Evolutionary conservation across 208 protist genomes (phyloP).

Genomic region (Trypanosoma mega): DNA sequence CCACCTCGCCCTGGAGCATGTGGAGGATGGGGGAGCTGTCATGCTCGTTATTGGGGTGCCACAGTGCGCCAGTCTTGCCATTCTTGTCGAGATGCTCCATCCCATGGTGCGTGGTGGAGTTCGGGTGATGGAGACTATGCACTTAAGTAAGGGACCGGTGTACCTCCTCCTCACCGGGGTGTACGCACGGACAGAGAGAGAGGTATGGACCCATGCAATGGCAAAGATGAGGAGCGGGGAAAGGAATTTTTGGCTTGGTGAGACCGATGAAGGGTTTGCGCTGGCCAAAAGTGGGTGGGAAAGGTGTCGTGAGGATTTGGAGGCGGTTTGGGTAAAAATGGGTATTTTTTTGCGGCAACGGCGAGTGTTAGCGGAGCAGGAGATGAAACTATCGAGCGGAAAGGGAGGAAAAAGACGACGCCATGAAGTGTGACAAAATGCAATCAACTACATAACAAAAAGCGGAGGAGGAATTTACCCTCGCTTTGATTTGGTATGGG

Average conservation of each 20-base stretch:
- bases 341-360: constrained; percentile 33
- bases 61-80: constrained; percentile 70
- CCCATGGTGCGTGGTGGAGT: constrained; percentile 30
- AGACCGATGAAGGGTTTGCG: constrained; percentile 53
- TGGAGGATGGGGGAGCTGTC: constrained; percentile 44
- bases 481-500: neutral
- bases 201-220: constrained; percentile 3
- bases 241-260: constrained; percentile 62
- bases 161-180: constrained; percentile 46
- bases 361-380: constrained; percentile 44
- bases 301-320: constrained; percentile 31
- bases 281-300: constrained; percentile 48
- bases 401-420: neutral
- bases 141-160: constrained; percentile 62
- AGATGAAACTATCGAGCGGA: constrained; percentile 1
- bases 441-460: too few species aligned
- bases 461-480: neutral
- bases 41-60: constrained; percentile 78
- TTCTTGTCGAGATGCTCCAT: constrained; percentile 35
- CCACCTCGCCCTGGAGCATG: constrained; percentile 40
- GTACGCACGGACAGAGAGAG: neutral
- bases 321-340: constrained; percentile 45
- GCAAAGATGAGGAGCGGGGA: constrained; percentile 17
- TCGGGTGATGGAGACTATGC: constrained; percentile 65
- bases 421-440: too few species aligned